Percentiles rank a stretch among this genome's conserved stretches.
These are phyloP conservation scores for Jatropha curcas DNA, from an alignment of 345 rosid genomes.

Conservation along the genomic window DNA sequence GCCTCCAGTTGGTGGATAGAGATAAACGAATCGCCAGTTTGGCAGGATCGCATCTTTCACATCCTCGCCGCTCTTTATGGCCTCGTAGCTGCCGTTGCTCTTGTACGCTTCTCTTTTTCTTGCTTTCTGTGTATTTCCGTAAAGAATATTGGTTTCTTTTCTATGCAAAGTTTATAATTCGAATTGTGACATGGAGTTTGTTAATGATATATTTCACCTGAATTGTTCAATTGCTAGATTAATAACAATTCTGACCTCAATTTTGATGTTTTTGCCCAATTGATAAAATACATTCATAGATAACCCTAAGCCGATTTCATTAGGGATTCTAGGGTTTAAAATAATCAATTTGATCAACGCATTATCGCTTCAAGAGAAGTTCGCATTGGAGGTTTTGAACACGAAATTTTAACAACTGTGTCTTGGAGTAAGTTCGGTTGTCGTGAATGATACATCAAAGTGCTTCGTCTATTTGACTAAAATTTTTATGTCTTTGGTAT, in stretches of 20 bases:
- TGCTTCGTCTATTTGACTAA: too few relatives aligned
- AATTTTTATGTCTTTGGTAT: too few relatives aligned
- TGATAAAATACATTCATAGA: not conserved
- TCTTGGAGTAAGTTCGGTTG: too few relatives aligned
- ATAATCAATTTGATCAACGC: too few relatives aligned
- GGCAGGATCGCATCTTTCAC: constrained; percentile 91
- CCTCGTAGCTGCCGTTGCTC: constrained; percentile 66
- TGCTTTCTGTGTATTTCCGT: not conserved
- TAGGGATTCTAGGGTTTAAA: constrained; percentile 14
- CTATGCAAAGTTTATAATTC: not conserved
- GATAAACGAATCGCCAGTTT: constrained; percentile 56
- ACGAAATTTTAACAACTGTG: too few relatives aligned
- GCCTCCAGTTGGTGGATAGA: constrained; percentile 75
- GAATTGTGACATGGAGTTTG: not conserved
- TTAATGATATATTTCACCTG: not conserved
- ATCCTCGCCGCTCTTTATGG: constrained; percentile 65
- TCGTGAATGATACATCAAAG: too few relatives aligned
- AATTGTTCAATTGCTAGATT: not conserved
- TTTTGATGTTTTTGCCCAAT: not conserved
- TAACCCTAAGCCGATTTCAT: not conserved
- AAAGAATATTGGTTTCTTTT: not conserved
- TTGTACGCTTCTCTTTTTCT: constrained; percentile 35
- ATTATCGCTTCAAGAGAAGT: too few relatives aligned
- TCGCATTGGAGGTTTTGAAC: too few relatives aligned
- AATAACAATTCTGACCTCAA: not conserved